Evolutionary conservation across 2,329 filamentous ascomycete species (phyloP).

Genomic region (Colletotrichum kahawae): DNA sequence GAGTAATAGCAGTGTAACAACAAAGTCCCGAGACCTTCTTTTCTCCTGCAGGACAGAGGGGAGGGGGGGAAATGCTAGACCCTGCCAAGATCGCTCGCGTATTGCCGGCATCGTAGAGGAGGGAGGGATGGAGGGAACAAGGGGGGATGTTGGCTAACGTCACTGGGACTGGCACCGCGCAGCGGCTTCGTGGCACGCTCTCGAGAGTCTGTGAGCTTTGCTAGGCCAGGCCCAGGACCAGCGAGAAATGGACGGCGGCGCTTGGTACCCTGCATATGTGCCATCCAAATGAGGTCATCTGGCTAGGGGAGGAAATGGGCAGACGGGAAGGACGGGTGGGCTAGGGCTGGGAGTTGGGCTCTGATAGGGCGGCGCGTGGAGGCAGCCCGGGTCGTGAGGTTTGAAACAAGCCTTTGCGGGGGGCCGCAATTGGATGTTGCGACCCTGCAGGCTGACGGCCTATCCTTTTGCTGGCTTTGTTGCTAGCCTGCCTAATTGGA

Average conservation of each 20-base stretch:
- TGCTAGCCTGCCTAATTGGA: background rate
- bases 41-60: background rate
- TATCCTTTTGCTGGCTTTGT: background rate
- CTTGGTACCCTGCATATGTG: background rate
- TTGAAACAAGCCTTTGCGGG: conserved; percentile 20
- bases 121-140: background rate
- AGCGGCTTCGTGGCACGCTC: conserved; percentile 10
- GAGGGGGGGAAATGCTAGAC: background rate
- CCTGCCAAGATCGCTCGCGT: conserved; percentile 11
- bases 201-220: background rate
- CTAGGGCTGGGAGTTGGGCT: background rate
- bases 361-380: background rate
- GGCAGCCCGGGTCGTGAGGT: background rate
- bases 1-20: background rate
- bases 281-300: conserved; percentile 15
- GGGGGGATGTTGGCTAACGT: conserved; percentile 1
- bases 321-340: background rate
- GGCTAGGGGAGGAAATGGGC: background rate
- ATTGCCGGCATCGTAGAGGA: background rate
- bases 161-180: background rate
- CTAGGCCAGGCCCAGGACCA: background rate
- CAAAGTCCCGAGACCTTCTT: background rate
- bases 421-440: background rate
- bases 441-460: background rate
- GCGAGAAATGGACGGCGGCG: background rate